phyloP scores from a whole-genome alignment of 768 basidiomycete species.

The Paxillus ammoniavirescens region DNA sequence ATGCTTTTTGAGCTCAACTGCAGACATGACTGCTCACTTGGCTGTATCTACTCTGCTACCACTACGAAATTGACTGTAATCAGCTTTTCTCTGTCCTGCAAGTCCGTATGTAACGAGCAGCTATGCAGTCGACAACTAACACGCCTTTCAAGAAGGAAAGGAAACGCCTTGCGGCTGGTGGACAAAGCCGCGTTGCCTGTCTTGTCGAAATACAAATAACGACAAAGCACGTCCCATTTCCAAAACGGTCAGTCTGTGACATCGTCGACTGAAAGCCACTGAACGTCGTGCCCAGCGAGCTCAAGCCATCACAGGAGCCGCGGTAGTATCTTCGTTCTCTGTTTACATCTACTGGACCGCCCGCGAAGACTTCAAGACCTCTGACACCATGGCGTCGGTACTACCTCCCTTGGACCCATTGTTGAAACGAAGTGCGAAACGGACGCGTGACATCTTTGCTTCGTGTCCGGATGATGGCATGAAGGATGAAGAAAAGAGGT shows the following conservation, averaged over 20 bases:
- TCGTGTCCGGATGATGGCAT: conserved; percentile 58
- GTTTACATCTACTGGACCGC: background rate
- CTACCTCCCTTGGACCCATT: conserved; percentile 68
- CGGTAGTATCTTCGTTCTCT: background rate
- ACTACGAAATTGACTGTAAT: conserved; percentile 4
- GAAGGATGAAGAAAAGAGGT: conserved; percentile 74
- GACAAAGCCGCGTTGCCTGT: background rate
- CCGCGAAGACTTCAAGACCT: background rate
- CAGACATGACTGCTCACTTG: conserved; percentile 26
- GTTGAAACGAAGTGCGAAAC: conserved; percentile 61
- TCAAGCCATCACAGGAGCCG: background rate
- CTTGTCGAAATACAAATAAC: conserved; percentile 18
- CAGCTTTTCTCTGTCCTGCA: conserved; percentile 1
- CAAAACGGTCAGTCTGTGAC: conserved; percentile 8
- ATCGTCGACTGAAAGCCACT: background rate
- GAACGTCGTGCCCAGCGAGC: background rate
- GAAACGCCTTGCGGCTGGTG: background rate
- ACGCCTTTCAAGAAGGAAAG: background rate
- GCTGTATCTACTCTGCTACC: conserved; percentile 21
- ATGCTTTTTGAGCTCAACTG: conserved; percentile 71
- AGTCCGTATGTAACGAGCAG: background rate
- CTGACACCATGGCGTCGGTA: conserved; percentile 23
- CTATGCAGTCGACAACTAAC: background rate
- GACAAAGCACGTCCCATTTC: conserved; percentile 11
- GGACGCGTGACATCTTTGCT: conserved; percentile 70